Conservation (phyloP, 2,329 filamentous ascomycete genomes). For the Emericellopsis cladophorae region DNA sequence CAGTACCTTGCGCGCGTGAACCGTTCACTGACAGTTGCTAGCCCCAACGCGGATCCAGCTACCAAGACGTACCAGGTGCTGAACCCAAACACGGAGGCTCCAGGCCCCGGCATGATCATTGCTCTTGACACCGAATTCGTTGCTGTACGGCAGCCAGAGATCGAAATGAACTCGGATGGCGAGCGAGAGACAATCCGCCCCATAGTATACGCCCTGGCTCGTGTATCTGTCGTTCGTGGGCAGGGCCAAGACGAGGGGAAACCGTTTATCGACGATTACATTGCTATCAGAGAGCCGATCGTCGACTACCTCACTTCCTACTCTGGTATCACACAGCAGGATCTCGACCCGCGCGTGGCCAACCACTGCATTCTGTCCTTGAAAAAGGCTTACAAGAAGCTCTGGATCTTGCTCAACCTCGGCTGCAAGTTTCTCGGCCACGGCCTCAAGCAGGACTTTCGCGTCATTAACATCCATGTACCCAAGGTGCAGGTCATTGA, state of each 20-base stretch:
- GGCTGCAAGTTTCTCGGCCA: slow-evolving; percentile 92
- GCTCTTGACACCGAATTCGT: slow-evolving; percentile 97
- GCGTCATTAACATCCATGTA: slow-evolving; percentile 95
- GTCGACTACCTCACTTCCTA: slow-evolving; percentile 93
- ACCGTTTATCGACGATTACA: slow-evolving; percentile 96
- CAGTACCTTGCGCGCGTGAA: not conserved
- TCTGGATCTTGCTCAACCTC: slow-evolving; percentile 91
- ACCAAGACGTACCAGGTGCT: slow-evolving; percentile 49
- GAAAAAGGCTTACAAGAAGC: slow-evolving; percentile 92
- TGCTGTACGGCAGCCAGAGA: slow-evolving; percentile 80
- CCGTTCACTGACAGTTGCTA: slow-evolving; percentile 17
- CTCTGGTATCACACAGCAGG: slow-evolving; percentile 78
- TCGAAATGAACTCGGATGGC: slow-evolving; percentile 91
- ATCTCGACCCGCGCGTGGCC: slow-evolving; percentile 68
- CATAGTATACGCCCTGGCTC: slow-evolving; percentile 80
- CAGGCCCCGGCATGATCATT: slow-evolving; percentile 60
- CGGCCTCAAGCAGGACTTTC: slow-evolving; percentile 87
- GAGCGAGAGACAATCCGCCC: slow-evolving; percentile 85
- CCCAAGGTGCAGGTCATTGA: slow-evolving; percentile 85
- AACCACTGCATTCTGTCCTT: slow-evolving; percentile 74
- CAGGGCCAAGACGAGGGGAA: slow-evolving; percentile 64
- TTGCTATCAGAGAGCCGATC: slow-evolving; percentile 77
- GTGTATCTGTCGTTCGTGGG: slow-evolving; percentile 81
- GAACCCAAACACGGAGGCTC: slow-evolving; percentile 46
- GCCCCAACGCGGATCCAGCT: slow-evolving; percentile 20